Evolutionary conservation across 768 basidiomycete species (phyloP), one percentile per base, ranked within the genome.

Genomic region (Naganishia antarctica): DNA sequence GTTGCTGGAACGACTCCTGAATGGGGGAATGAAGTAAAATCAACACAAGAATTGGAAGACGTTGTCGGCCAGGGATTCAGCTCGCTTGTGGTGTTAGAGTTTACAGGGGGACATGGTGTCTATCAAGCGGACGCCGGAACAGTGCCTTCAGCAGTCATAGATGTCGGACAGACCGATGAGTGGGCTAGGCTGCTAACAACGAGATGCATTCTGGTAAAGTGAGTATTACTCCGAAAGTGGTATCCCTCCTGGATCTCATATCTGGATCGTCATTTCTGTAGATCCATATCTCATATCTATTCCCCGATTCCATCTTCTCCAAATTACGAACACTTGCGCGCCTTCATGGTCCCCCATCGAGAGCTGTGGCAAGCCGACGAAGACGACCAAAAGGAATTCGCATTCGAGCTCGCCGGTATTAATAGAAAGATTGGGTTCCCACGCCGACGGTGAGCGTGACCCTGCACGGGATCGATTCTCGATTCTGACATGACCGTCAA

Each of bases 131-230:
- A 12, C 34, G 46, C 59, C 50, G 58, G 75, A 63, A 65, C 70
- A 11, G 40, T 71, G 37, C 57, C 73, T n/a, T 48, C 69, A 2
- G 59, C 76, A 16, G 71, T 75, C 47, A 79, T 97, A 16, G 53
- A 40, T 25, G 31, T 37, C 4, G 16, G 13, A 5, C 83, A 85
- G 23, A 74, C 80, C 28, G 91, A 91, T 68, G 83, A 85, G 37
- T 85, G 94, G 65, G 91, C 88, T 0, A 78, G 81, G 48, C 74
- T 83, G n/a, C 80, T 99, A 28, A 87, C 89, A 0, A 79, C 81
- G 63, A 80, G 94, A 68, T 89, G 90, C 70, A 85, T 94, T 46
- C 75, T 93, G 57, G 83, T 98, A 73, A 91, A 87, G 91, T 92
- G 65, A 61, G 84, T 77, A 37, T 53, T 16, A 3, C 37, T 16